Base-by-base conservation (phyloP, 768 basidiomycete species). In the Lentinus brumalis region DNA sequence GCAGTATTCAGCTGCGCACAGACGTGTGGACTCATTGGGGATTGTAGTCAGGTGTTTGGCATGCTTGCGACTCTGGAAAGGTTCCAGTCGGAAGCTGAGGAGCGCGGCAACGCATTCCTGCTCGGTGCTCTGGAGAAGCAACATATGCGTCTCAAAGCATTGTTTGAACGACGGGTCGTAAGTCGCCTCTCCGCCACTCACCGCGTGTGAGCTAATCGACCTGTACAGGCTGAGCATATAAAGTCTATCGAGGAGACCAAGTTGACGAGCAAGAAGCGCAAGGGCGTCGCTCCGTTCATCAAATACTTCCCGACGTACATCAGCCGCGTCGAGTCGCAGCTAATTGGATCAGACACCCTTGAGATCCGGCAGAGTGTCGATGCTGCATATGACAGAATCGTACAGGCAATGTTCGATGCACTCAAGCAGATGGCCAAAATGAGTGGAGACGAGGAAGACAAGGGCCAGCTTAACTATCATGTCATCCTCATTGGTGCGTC, bases 361-460 rank as follows among this genome's bases (percentile, higher is more conserved):
- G 91, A 91, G 68, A 87, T 96, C 63, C 86, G 96, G 35, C 76
- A 77, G 9, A 83, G 76, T 50, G 91, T 97, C 38, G 90, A 98
- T 69, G 76, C 79, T 5, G 89, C 92, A 0, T 97, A 98, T 70
- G 94, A 96, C 71, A 86, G 81, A 66, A 91, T 98, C 45, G 90
- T 94, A 40, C 86, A 89, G 62, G 80, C 87, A 45, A 97, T 98
- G 85, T 96, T 98, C 69, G 95, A 94, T 47, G 89, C 86, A 14
- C 74, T 98, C 62, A 95, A 94, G 74, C 94, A 96, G 62, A 93
- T 98, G 85, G 96, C 96, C 11, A 98, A 97, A 73, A 77, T 96
- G 81, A 91, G 95, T 58, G 92, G 93, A 0, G 93, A 92, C 57
- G 91, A 86, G 0, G 96, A 98, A 70, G 96, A 95, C 73, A 98